phyloP scores from a whole-genome alignment of 2,329 filamentous ascomycete genomes.

The Aspergillus niger region DNA sequence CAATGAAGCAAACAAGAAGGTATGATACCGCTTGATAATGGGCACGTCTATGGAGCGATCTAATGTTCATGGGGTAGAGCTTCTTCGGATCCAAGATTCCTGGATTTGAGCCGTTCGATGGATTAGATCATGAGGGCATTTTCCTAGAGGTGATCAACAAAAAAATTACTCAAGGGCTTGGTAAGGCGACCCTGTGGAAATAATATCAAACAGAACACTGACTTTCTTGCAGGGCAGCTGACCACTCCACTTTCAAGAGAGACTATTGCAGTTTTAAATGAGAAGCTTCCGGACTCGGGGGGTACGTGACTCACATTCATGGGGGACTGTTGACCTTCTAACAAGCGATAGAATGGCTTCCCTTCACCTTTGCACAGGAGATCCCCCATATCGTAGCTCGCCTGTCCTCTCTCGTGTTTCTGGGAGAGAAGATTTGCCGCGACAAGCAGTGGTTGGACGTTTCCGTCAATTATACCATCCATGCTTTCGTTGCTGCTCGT shows the following conservation, averaged over 20 bases:
- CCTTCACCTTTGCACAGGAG: conserved; percentile 56
- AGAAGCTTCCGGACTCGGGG: conserved; percentile 25
- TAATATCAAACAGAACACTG: too few relatives aligned
- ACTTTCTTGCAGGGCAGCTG: conserved; percentile 23
- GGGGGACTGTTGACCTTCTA: not conserved
- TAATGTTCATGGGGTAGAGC: conserved; percentile 14
- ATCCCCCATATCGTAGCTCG: conserved; percentile 56
- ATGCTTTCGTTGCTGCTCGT: conserved; percentile 30
- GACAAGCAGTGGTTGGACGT: conserved; percentile 56
- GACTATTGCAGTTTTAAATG: conserved; percentile 25
- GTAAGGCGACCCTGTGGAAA: conserved; percentile 17
- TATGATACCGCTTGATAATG: not conserved
- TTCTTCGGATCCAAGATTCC: conserved; percentile 34
- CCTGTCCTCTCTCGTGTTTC: conserved; percentile 57
- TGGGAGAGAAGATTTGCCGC: conserved; percentile 55
- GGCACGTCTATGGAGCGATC: too few relatives aligned
- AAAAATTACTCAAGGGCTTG: conserved; percentile 34
- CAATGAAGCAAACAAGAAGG: conserved; percentile 27
- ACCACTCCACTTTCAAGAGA: conserved; percentile 32
- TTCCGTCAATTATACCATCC: conserved; percentile 25
- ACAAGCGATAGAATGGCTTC: conserved; percentile 53
- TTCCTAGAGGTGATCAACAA: conserved; percentile 30
- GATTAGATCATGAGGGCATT: conserved; percentile 16
- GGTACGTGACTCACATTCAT: conserved; percentile 23
- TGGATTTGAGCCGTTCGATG: conserved; percentile 35